These are phyloP conservation scores for Rhodotorula sp. DNA, from an alignment of 1,284 basidiomycete genomes.

Conservation along the genomic window DNA sequence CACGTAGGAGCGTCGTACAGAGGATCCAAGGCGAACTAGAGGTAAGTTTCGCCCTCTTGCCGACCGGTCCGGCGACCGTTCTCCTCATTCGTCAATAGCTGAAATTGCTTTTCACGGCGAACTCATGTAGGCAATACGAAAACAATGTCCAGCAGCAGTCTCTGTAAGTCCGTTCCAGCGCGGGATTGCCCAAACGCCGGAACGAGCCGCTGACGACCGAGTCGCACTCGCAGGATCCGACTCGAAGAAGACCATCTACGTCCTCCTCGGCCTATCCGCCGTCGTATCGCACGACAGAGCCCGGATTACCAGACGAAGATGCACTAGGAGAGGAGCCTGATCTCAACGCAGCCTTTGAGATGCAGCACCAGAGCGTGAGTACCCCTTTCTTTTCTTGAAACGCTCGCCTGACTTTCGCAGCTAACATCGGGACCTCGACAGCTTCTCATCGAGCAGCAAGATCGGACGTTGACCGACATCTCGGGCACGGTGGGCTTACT, in stretches of 20 bases:
- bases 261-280: conserved; percentile 10
- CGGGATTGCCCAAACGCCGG: too few species aligned
- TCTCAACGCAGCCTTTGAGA: conserved; percentile 20
- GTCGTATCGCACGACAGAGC: conserved; percentile 1
- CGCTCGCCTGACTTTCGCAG: background rate
- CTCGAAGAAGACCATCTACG: conserved; percentile 10
- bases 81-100: background rate
- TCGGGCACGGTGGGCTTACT: conserved; percentile 75
- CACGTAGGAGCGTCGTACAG: conserved; percentile 69
- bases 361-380: conserved; percentile 37
- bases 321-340: conserved; percentile 1
- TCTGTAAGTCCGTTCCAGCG: background rate
- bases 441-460: conserved; percentile 82
- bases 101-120: background rate
- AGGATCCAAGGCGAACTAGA: conserved; percentile 70
- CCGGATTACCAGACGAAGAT: background rate
- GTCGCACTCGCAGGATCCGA: conserved; percentile 2
- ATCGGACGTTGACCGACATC: conserved; percentile 77
- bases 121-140: conserved; percentile 11
- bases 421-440: conserved; percentile 45
- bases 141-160: background rate
- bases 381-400: fast-evolving
- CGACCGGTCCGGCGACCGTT: background rate
- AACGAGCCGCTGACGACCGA: too few species aligned
- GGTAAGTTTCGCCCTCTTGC: conserved; percentile 57